phyloP scores from a whole-genome alignment of 2,329 filamentous ascomycete species.

The Alternaria ventricosa region DNA sequence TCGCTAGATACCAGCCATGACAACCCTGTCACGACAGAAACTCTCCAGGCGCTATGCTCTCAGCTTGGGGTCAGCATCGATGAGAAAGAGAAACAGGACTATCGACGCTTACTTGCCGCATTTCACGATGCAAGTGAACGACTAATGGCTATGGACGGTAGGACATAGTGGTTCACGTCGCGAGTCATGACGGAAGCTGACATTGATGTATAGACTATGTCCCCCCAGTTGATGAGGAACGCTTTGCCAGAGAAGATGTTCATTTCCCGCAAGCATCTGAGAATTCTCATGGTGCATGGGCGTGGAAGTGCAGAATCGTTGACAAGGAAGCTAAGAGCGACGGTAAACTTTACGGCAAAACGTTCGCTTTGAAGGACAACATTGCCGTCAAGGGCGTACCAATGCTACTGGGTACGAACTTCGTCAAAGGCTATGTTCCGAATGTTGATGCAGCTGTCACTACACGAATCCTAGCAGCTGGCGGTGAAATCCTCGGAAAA shows the following conservation, averaged over 20 bases:
- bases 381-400: conserved; percentile 41
- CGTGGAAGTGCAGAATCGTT: conserved; percentile 50
- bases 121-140: conserved; percentile 50
- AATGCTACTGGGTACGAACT: conserved; percentile 40
- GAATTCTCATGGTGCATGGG: conserved; percentile 53
- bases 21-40: conserved; percentile 44
- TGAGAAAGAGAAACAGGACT: conserved; percentile 48
- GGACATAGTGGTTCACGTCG: conserved; percentile 30
- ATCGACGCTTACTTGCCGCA: conserved; percentile 46
- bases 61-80: conserved; percentile 43
- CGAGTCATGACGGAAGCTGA: background rate
- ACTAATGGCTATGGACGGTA: conserved; percentile 44
- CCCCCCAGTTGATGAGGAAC: conserved; percentile 38
- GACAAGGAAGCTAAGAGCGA: conserved; percentile 30
- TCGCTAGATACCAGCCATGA: conserved; percentile 41
- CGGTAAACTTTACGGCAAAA: conserved; percentile 48
- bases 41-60: conserved; percentile 42
- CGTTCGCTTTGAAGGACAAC: conserved; percentile 41
- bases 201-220: conserved; percentile 35
- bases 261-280: conserved; percentile 41
- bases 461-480: conserved; percentile 38
- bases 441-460: conserved; percentile 39
- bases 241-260: conserved; percentile 42
- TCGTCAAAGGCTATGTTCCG: conserved; percentile 16
- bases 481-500: conserved; percentile 36